phyloP scores from a whole-genome alignment of 768 basidiomycete genomes.

The Leucosporidium scottii region DNA sequence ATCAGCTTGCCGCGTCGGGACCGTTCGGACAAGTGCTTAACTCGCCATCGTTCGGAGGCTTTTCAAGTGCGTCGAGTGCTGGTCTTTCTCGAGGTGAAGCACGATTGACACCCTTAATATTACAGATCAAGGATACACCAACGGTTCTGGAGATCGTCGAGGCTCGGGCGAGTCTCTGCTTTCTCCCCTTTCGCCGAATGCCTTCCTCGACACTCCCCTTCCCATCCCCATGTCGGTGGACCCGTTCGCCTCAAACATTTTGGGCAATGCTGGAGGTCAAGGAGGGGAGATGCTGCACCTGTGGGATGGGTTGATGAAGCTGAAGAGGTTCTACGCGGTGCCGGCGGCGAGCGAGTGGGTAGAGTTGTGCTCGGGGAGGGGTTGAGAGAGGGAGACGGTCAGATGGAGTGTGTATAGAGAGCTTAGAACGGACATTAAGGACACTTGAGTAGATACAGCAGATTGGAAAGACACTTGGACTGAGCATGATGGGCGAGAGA shows the following conservation, averaged over 20 bases:
- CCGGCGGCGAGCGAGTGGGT: slow-evolving; percentile 23
- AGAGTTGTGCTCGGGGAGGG: slow-evolving; percentile 4
- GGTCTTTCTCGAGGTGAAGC: not conserved
- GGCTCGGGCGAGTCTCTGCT: not conserved
- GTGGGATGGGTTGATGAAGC: slow-evolving; percentile 5
- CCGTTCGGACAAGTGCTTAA: too few species aligned
- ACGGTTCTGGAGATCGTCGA: too few species aligned
- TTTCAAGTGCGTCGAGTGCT: not conserved
- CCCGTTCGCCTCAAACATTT: not conserved
- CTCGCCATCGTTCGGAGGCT: too few species aligned
- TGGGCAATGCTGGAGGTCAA: too few species aligned
- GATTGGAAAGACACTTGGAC: too few species aligned
- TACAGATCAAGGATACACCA: not conserved
- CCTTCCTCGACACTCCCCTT: not conserved
- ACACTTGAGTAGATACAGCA: too few species aligned
- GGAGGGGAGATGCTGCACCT: not conserved
- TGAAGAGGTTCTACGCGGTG: slow-evolving; percentile 9
- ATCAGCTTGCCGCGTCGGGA: not conserved
- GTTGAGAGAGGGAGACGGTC: too few species aligned
- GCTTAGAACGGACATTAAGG: too few species aligned
- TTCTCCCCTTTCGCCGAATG: not conserved
- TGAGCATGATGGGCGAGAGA: too few species aligned
- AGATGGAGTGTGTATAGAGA: too few species aligned
- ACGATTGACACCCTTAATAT: not conserved
- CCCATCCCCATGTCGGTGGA: slow-evolving; percentile 23